Percentiles rank a stretch among this genome's conserved stretches.
Conservation (phyloP, 768 basidiomycete genomes). For the Suillus cothurnatus region DNA sequence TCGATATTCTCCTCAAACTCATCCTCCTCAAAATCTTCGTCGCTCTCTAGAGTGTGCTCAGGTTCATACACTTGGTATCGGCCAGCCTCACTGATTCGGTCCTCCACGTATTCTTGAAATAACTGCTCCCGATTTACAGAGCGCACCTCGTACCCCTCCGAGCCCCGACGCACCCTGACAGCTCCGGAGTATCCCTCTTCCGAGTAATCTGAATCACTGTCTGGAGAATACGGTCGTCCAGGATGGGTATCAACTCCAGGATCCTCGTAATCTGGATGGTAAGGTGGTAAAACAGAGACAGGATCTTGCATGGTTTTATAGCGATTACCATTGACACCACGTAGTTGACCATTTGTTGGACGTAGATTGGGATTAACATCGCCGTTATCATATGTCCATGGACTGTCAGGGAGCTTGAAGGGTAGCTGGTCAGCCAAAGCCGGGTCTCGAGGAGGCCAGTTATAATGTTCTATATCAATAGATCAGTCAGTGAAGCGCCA, state of each 20-base stretch:
- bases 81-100: slow-evolving; percentile 54
- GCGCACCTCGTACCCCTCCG: slow-evolving; percentile 81
- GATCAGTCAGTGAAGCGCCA: slow-evolving; percentile 33
- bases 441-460: slow-evolving; percentile 82
- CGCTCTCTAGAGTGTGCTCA: slow-evolving; percentile 50
- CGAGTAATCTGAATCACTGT: slow-evolving; percentile 29
- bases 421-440: slow-evolving; percentile 35
- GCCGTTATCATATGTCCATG: slow-evolving; percentile 87
- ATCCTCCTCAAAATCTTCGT: slow-evolving; percentile 36
- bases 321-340: slow-evolving; percentile 25
- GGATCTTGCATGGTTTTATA: slow-evolving; percentile 32
- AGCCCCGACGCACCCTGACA: slow-evolving; percentile 63
- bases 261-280: slow-evolving; percentile 70
- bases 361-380: slow-evolving; percentile 74
- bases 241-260: slow-evolving; percentile 32
- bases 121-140: slow-evolving; percentile 64
- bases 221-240: slow-evolving; percentile 20
- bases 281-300: slow-evolving; percentile 63
- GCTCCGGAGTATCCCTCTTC: slow-evolving; percentile 33
- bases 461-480: slow-evolving; percentile 28
- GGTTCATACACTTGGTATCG: slow-evolving; percentile 73
- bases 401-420: slow-evolving; percentile 58
- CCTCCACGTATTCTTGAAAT: slow-evolving; percentile 56
- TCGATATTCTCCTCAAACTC: neutral
- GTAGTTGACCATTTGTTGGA: slow-evolving; percentile 55